Base-by-base conservation (phyloP, 2,329 filamentous ascomycete genomes). In the Magnaporthiopsis poae region DNA sequence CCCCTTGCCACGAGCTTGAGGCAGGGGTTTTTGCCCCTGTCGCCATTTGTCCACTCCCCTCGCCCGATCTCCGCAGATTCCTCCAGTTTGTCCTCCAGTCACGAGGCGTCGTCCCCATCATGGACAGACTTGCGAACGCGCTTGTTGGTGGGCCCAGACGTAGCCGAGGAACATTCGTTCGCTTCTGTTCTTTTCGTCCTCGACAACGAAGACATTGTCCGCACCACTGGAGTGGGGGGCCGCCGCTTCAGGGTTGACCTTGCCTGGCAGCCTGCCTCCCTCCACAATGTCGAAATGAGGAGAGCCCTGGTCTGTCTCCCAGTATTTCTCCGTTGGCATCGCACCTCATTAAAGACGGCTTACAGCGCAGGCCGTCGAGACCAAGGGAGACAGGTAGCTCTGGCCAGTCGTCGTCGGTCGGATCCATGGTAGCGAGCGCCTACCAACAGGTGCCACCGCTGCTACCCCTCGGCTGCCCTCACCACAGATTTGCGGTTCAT, bases 11-110 rank as follows among this genome's bases (percentile, higher is more conserved):
- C 61, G 63, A 4, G 60, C 66, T 71, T 71, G 69, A 61, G 68
- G 67, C 68, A 71, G 70, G 72, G 72, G 67, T 73, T 21, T 11
- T 25, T 25, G 46, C 46, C 46, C 46, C 46, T 56, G 46, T 56
- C 46, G 46, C 46, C 46, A 25, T n/a, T n/a, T 5, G 46, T 21
- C 21, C 46, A 8, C 60, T 61, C 60, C 60, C 21, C 60, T 56
- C 46, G 21, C 46, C 46, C 46, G 46, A 52, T 52, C 46, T 13
- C 46, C 46, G 18, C 46, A 21, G 46, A 13, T 56, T 52, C 46
- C 7, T n/a, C 46, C 46, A 52, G 46, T 52, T 52, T 56, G 46
- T 56, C 46, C 46, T 56, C 46, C 46, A 56, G 46, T 56, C 46
- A 56, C 46, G 46, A n/a, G 46, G 11, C 15, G 61, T 7, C 33